These are phyloP conservation scores for Maudiozyma humilis DNA, from an alignment of 1,139 yeast genomes.

Conservation along the genomic window DNA sequence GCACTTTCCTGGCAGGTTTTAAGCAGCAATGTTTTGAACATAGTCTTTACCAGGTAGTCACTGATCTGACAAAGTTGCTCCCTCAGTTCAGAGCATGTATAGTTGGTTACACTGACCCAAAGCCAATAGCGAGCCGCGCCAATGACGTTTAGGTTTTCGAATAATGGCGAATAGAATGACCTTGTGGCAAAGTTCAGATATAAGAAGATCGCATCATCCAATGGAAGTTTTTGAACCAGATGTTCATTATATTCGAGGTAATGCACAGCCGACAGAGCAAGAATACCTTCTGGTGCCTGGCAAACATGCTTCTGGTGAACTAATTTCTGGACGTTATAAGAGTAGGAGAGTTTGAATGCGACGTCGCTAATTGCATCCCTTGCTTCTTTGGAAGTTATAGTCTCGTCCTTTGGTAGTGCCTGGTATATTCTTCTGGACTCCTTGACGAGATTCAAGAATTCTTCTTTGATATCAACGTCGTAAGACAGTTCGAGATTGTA, in stretches of 20 bases:
- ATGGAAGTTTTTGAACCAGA: constrained; percentile 15
- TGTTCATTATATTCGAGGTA: constrained; percentile 20
- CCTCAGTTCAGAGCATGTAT: constrained; percentile 28
- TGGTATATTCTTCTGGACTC: constrained; percentile 24
- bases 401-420: constrained; percentile 25
- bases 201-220: constrained; percentile 29
- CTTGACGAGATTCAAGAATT: constrained; percentile 32
- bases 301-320: constrained; percentile 28
- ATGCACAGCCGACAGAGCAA: constrained; percentile 30
- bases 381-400: constrained; percentile 24
- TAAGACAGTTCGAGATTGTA: constrained; percentile 21
- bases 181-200: constrained; percentile 34
- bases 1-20: constrained; percentile 31
- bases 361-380: constrained; percentile 31
- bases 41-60: constrained; percentile 32
- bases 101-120: constrained; percentile 34
- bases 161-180: constrained; percentile 26
- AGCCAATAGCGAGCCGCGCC: constrained; percentile 40
- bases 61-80: constrained; percentile 25
- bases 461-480: constrained; percentile 48
- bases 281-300: constrained; percentile 30
- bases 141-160: constrained; percentile 29
- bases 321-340: constrained; percentile 28
- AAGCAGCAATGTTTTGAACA: constrained; percentile 40
- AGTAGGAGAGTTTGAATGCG: constrained; percentile 34